A percentile compares a stretch with the other conserved stretches of the same genome.
phyloP scores from a whole-genome alignment of 805 yeast genomes.

The Schizosaccharomyces cryophilus region DNA sequence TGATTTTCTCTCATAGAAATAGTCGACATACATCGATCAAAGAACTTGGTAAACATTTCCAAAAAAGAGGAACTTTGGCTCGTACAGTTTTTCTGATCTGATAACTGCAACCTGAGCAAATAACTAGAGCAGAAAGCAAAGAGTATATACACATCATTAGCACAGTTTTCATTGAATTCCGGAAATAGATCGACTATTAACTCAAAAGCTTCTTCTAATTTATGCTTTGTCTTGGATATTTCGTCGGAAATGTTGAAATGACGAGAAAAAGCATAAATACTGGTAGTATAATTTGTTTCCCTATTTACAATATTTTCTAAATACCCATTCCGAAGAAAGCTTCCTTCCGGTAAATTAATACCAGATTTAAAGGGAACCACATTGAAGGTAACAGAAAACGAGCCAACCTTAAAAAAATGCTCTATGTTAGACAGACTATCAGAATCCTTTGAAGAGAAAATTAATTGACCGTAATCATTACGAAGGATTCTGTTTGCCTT shows the following conservation, averaged over 20 bases:
- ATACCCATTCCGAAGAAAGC: background rate
- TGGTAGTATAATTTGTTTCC: background rate
- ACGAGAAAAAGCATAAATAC: background rate
- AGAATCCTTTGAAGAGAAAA: background rate
- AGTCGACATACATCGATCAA: background rate
- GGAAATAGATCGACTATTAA: background rate
- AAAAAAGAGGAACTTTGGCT: background rate
- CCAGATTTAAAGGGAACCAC: background rate
- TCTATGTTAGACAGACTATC: background rate
- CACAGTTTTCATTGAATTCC: background rate
- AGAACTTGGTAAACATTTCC: background rate
- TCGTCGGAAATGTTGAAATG: background rate
- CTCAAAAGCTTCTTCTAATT: background rate
- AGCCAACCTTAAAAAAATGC: background rate
- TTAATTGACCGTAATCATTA: background rate
- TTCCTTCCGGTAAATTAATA: background rate
- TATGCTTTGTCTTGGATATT: background rate
- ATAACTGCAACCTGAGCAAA: background rate
- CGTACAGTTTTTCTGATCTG: background rate
- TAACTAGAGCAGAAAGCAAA: background rate
- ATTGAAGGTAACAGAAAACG: background rate
- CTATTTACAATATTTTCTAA: background rate
- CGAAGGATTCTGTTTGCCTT: background rate
- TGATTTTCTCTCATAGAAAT: no score
- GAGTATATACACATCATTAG: background rate